A percentile compares a stretch with the other conserved stretches of the same genome.
These are phyloP conservation scores for Melastoma malabathricum DNA, from an alignment of 345 rosid species.

Conservation along the genomic window DNA sequence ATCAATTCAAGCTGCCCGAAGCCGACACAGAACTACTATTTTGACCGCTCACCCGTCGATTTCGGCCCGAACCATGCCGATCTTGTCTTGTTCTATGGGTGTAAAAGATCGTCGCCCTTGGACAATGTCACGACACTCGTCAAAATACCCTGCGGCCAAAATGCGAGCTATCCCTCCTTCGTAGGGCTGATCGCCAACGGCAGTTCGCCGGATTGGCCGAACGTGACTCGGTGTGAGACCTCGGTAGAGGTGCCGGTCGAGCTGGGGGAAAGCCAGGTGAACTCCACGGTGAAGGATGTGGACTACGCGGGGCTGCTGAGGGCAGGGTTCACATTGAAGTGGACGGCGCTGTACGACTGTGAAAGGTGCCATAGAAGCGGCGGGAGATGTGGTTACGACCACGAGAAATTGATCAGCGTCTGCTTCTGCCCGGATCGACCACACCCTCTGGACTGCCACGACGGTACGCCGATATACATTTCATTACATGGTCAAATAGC, in stretches of 20 bases:
- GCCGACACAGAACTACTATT: neutral
- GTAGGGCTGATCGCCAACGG: no score
- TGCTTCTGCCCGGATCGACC: no score
- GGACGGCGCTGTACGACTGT: neutral
- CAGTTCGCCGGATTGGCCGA: no score
- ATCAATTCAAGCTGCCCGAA: neutral
- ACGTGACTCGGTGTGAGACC: neutral
- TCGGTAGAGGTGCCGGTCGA: neutral
- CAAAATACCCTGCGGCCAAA: no score
- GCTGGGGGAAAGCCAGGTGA: neutral
- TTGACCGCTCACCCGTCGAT: neutral
- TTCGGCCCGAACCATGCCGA: no score
- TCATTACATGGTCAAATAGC: no score
- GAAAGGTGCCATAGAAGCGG: neutral
- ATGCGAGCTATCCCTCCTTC: no score
- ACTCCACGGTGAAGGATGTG: neutral
- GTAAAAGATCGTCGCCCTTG: no score
- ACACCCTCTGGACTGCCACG: no score
- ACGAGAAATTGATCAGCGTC: neutral
- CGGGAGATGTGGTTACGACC: neutral
- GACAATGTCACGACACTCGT: no score
- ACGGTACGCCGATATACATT: no score
- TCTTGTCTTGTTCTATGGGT: no score
- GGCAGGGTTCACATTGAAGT: conserved; percentile 1
- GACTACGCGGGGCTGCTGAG: conserved; percentile 1